phyloP scores from a whole-genome alignment of 768 basidiomycete species.

The Chiua virens region DNA sequence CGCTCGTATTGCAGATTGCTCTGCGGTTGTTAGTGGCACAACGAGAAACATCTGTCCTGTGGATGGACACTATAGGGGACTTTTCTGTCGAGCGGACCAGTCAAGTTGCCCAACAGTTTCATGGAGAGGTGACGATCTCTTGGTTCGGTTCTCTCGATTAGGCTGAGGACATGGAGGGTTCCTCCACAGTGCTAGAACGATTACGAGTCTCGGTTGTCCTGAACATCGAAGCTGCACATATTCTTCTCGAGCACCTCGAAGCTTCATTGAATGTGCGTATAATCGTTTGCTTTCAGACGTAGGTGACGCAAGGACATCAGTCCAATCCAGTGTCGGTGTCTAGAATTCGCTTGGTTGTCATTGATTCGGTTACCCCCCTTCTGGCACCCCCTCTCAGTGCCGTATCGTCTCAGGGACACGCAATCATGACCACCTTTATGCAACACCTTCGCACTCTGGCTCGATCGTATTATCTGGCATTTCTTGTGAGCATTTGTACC shows the following conservation, averaged over 20 bases:
- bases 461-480: too few species aligned
- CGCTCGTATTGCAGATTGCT: constrained; percentile 58
- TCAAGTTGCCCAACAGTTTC: constrained; percentile 34
- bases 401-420: constrained; percentile 62
- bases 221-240: constrained; percentile 54
- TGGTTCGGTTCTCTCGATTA: background rate
- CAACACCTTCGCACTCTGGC: too few species aligned
- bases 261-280: constrained; percentile 28
- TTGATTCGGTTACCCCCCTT: constrained; percentile 67
- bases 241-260: constrained; percentile 47
- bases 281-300: background rate
- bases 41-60: constrained; percentile 45
- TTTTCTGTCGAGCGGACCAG: constrained; percentile 55
- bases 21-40: constrained; percentile 49
- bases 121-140: constrained; percentile 24
- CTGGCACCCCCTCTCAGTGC: constrained; percentile 63
- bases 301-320: too few species aligned
- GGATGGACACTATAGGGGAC: constrained; percentile 74
- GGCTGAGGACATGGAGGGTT: constrained; percentile 22
- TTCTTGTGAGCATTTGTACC: too few species aligned
- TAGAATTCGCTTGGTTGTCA: constrained; percentile 49
- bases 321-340: too few species aligned
- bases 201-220: constrained; percentile 57
- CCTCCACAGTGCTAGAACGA: constrained; percentile 46
- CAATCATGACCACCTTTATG: too few species aligned